A percentile compares a stretch with the other conserved stretches of the same genome.
Evolutionary conservation across 2,329 filamentous ascomycete genomes (phyloP).

Genomic region (Arthrocladium fulminans): DNA sequence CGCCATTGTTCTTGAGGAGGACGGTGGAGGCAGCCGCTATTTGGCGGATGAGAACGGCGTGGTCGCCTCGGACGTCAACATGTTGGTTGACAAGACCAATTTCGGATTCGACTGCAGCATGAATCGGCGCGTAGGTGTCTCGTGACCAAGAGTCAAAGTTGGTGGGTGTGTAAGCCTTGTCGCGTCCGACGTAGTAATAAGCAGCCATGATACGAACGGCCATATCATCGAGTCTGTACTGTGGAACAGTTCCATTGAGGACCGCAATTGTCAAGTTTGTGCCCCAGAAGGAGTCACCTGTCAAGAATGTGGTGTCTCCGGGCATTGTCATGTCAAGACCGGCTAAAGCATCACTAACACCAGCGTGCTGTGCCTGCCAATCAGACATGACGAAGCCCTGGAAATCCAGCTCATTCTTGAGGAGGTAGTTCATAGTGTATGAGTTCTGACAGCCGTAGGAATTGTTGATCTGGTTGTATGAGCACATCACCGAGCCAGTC

Average conservation of each 20-base stretch:
- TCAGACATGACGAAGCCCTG: conserved; percentile 61
- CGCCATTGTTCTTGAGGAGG: conserved; percentile 73
- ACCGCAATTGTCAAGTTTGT: conserved; percentile 79
- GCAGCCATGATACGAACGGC: conserved; percentile 67
- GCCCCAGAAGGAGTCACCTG: conserved; percentile 68
- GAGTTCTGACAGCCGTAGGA: conserved; percentile 60
- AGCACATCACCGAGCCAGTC: conserved; percentile 59
- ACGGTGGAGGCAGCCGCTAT: conserved; percentile 74
- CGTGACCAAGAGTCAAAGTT: conserved; percentile 82
- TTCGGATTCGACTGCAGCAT: conserved; percentile 40
- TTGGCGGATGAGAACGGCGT: conserved; percentile 63
- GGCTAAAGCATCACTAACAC: conserved; percentile 54
- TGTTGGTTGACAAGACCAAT: conserved; percentile 57
- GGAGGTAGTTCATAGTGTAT: conserved; percentile 49
- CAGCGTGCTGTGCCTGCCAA: conserved; percentile 70
- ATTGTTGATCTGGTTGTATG: conserved; percentile 63
- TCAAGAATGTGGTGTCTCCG: conserved; percentile 69
- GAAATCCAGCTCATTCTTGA: conserved; percentile 69
- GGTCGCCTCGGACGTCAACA: conserved; percentile 72
- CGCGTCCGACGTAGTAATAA: conserved; percentile 54
- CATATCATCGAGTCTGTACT: conserved; percentile 87
- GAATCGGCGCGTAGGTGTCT: conserved; percentile 62
- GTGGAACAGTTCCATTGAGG: conserved; percentile 78
- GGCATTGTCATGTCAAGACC: conserved; percentile 80
- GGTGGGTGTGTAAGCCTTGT: conserved; percentile 42